phyloP scores from a whole-genome alignment of 2,329 filamentous ascomycete species.

The Talaromyces sp. region DNA sequence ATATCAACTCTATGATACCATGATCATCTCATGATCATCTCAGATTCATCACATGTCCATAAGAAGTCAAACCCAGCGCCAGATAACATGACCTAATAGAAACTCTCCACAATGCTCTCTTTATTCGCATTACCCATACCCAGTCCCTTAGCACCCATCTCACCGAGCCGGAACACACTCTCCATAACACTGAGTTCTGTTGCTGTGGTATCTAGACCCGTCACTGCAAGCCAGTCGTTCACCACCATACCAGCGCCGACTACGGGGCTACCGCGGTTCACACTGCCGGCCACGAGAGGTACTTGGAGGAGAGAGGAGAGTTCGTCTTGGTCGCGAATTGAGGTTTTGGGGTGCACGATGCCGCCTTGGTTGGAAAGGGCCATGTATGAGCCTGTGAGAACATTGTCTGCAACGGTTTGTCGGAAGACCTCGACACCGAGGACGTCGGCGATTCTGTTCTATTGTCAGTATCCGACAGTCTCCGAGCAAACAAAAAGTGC shows the following conservation, averaged over 20 bases:
- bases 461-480: not conserved
- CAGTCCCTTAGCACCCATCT: slow-evolving; percentile 68
- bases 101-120: slow-evolving; percentile 98
- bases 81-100: slow-evolving; percentile 64
- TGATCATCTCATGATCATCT: not conserved
- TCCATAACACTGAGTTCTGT: slow-evolving; percentile 96
- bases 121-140: slow-evolving; percentile 61
- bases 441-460: slow-evolving; percentile 72
- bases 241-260: slow-evolving; percentile 97
- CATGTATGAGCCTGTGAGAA: slow-evolving; percentile 96
- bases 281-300: slow-evolving; percentile 86
- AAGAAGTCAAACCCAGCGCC: not conserved
- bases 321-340: slow-evolving; percentile 97
- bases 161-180: slow-evolving; percentile 89
- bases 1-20: not conserved
- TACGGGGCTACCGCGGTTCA: slow-evolving; percentile 89
- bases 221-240: slow-evolving; percentile 96
- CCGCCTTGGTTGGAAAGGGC: slow-evolving; percentile 91
- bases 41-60: not conserved
- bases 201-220: slow-evolving; percentile 90
- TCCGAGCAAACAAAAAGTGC: not conserved
- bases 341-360: slow-evolving; percentile 95
- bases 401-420: slow-evolving; percentile 95
- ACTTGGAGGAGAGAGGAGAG: slow-evolving; percentile 90
- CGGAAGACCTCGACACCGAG: slow-evolving; percentile 60